Evolutionary conservation across 2,329 filamentous ascomycete species (phyloP), one percentile per base, ranked within the genome.

Genomic region (Aspergillus udagawae): DNA sequence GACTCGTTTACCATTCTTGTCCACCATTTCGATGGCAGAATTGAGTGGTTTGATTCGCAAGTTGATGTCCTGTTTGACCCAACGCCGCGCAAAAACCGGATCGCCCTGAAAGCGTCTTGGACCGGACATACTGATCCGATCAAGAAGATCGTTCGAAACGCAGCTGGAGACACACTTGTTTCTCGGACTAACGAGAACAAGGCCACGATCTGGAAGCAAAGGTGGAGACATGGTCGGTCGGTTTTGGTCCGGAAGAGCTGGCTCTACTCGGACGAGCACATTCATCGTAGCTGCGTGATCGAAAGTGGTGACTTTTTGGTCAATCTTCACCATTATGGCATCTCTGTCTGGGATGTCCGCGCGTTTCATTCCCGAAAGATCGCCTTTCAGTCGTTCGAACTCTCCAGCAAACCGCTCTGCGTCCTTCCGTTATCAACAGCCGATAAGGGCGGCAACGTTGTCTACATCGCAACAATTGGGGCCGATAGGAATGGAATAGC

Each of bases 91-190:
- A 77, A 77, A 51, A 75, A 80, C 45, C 85, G 90, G 1, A 75
- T 95, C 17, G 75, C 78, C 21, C 80, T 85, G 14, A 84, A 83
- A 60, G 83, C 85, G 2, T 82, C 86, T 1, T 95, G 92, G 90
- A 91, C 91, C 1, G 92, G 93, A 1, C 92, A 97, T 76, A 89
- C 88, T 17, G 83, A 83, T 17, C 81, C 90, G 0, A 86, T 97
- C 60, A 88, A 89, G 67, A 96, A 95, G 70, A 90, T 96, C 58
- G 88, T 95, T 49, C 87, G 92, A 59, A 95, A 92, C 67, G 89
- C 89, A 47, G 90, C 87, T 66, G 92, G 92, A 8, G 83, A 86
- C 61, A 88, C 91, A 4, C 79, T 96, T 47, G 86, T 96, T 32
- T 96, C 92, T 6, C 83, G 91, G 52, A 96, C 92, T 0, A 82